phyloP scores from a whole-genome alignment of 176 grass and related monocot genomes.

The Carex kokanica region DNA sequence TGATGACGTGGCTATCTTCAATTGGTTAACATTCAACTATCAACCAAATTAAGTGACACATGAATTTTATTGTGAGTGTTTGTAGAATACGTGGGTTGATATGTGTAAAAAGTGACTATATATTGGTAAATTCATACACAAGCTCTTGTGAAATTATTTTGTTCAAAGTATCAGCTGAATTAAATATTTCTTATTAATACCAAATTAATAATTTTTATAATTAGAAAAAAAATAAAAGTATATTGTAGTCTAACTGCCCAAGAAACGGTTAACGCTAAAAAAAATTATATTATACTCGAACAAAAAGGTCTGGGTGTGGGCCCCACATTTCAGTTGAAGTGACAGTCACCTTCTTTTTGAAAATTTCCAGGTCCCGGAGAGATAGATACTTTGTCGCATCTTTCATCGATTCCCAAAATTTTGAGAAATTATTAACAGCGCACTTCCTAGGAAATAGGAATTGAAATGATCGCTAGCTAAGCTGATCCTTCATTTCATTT shows the following conservation, averaged over 20 bases:
- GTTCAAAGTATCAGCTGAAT: not conserved
- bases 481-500: constrained; percentile 6
- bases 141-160: not conserved
- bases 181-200: not conserved
- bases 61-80: not conserved
- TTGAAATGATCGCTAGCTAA: not conserved
- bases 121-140: not conserved
- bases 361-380: not conserved
- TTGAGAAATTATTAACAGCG: not conserved
- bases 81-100: no score
- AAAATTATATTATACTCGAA: not conserved
- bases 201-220: not conserved
- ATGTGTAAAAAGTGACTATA: not conserved
- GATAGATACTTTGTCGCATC: constrained; percentile 10
- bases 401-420: constrained; percentile 25
- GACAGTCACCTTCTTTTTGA: not conserved
- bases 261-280: not conserved
- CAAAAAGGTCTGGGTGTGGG: not conserved
- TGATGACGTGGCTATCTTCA: not conserved
- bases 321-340: not conserved
- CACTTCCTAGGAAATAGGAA: constrained; percentile 28
- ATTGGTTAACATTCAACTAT: not conserved
- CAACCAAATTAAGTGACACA: not conserved
- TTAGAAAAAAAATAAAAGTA: not conserved
- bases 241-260: not conserved